Evolutionary conservation across 768 basidiomycete species (phyloP).

Genomic region (Atractiella rhizophila): DNA sequence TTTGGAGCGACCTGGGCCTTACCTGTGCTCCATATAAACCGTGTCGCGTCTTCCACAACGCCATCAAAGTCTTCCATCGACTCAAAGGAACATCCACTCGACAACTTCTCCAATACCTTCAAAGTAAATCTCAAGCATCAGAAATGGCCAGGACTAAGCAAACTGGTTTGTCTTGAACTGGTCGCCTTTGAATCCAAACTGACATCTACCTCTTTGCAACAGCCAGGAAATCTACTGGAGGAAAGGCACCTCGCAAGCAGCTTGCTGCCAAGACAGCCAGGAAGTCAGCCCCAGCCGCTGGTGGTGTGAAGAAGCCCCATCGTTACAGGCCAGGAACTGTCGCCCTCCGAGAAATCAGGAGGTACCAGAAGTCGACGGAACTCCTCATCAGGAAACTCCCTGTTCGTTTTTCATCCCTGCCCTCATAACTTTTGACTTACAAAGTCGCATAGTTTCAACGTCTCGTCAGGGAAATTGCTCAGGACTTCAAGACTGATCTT

Average conservation of each 20-base stretch:
- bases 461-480: conserved; percentile 52
- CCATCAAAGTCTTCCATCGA: too few species aligned
- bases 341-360: conserved; percentile 28
- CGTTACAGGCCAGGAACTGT: conserved; percentile 39
- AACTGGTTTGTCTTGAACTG: too few species aligned
- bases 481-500: conserved; percentile 43
- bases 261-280: conserved; percentile 29
- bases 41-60: too few species aligned
- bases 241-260: conserved; percentile 27
- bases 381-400: conserved; percentile 22
- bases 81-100: too few species aligned
- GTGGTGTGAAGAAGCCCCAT: conserved; percentile 78
- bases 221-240: conserved; percentile 66
- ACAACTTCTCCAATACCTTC: too few species aligned
- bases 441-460: conserved; percentile 29
- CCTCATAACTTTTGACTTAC: conserved; percentile 37
- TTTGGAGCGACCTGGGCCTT: too few species aligned
- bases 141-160: too few species aligned
- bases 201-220: conserved; percentile 35
- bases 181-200: conserved; percentile 36
- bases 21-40: too few species aligned
- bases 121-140: too few species aligned
- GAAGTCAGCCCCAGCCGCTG: conserved; percentile 38
- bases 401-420: conserved; percentile 19
- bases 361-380: conserved; percentile 24